Evolutionary conservation across 2,329 filamentous ascomycete species (phyloP).

Genomic region (Daldinia sp.): DNA sequence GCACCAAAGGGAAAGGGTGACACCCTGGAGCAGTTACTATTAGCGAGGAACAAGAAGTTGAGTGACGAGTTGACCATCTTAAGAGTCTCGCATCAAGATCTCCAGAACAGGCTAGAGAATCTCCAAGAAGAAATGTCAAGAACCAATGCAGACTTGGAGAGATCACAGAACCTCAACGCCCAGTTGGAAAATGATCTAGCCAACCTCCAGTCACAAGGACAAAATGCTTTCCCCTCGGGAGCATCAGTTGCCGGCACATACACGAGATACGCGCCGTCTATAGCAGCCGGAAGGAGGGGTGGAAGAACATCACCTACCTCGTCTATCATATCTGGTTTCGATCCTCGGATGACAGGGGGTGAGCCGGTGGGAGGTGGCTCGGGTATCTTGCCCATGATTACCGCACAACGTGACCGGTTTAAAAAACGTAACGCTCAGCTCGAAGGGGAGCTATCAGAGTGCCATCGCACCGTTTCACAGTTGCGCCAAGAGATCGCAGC

Average conservation of each 20-base stretch:
- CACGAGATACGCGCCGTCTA: slow-evolving; percentile 76
- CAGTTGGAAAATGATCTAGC: slow-evolving; percentile 93
- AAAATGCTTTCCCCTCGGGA: slow-evolving; percentile 85
- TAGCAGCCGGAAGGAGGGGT: slow-evolving; percentile 68
- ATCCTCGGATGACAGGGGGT: slow-evolving; percentile 67
- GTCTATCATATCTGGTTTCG: slow-evolving; percentile 97
- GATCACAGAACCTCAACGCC: slow-evolving; percentile 81
- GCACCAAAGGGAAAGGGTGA: slow-evolving; percentile 72
- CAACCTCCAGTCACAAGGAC: slow-evolving; percentile 83
- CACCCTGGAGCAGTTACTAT: slow-evolving; percentile 86
- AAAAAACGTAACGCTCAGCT: slow-evolving; percentile 94
- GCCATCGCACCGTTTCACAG: slow-evolving; percentile 81
- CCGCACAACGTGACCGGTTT: slow-evolving; percentile 96
- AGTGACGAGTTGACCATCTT: slow-evolving; percentile 92
- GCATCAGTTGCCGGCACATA: slow-evolving; percentile 95
- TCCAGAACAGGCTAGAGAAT: slow-evolving; percentile 80
- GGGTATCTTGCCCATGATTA: slow-evolving; percentile 96
- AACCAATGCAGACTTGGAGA: slow-evolving; percentile 86
- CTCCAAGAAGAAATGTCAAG: slow-evolving; percentile 84
- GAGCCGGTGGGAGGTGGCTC: slow-evolving; percentile 78
- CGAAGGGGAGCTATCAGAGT: slow-evolving; percentile 87
- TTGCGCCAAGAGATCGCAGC: slow-evolving; percentile 90
- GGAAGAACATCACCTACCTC: slow-evolving; percentile 87
- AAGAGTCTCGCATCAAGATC: slow-evolving; percentile 90
- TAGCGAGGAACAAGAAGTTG: slow-evolving; percentile 96